A percentile compares a stretch with the other conserved stretches of the same genome.
phyloP scores from a whole-genome alignment of 2,329 filamentous ascomycete genomes.

The Colletotrichum somersetense region DNA sequence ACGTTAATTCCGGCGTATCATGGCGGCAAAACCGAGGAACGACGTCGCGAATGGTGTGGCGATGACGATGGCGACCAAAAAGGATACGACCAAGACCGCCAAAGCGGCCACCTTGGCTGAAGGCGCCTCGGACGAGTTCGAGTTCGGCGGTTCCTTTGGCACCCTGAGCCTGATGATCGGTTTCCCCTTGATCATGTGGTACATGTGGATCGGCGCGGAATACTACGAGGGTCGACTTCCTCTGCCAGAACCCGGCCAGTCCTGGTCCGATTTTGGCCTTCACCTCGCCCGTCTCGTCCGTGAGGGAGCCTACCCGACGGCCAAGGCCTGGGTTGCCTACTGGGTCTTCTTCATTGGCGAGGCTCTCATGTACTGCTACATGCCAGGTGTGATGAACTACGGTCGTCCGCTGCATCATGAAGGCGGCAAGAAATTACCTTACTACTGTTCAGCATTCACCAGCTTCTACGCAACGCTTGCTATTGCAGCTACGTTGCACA shows the following conservation, averaged over 20 bases:
- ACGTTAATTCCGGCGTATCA: too few species aligned
- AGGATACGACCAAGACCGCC: too few species aligned
- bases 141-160: conserved; percentile 90
- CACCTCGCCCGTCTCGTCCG: conserved; percentile 81
- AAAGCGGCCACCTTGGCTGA: neutral
- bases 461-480: conserved; percentile 83
- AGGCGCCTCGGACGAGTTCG: conserved; percentile 62
- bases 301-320: conserved; percentile 79
- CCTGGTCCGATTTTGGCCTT: conserved; percentile 75
- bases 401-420: conserved; percentile 83
- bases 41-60: too few species aligned
- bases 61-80: too few species aligned
- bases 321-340: conserved; percentile 85
- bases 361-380: conserved; percentile 77
- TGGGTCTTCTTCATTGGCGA: conserved; percentile 86
- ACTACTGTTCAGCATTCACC: conserved; percentile 85
- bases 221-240: conserved; percentile 92
- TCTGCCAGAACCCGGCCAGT: conserved; percentile 73
- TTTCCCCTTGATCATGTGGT: conserved; percentile 97
- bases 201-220: conserved; percentile 97
- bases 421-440: conserved; percentile 80
- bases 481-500: conserved; percentile 73
- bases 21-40: too few species aligned
- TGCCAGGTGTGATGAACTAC: conserved; percentile 82
- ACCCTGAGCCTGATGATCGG: conserved; percentile 87